Evolutionary conservation across 371 early-diverging fungal genomes (phyloP), one percentile per base, ranked within the genome.

Genomic region (Syncephalastrum contaminatum): DNA sequence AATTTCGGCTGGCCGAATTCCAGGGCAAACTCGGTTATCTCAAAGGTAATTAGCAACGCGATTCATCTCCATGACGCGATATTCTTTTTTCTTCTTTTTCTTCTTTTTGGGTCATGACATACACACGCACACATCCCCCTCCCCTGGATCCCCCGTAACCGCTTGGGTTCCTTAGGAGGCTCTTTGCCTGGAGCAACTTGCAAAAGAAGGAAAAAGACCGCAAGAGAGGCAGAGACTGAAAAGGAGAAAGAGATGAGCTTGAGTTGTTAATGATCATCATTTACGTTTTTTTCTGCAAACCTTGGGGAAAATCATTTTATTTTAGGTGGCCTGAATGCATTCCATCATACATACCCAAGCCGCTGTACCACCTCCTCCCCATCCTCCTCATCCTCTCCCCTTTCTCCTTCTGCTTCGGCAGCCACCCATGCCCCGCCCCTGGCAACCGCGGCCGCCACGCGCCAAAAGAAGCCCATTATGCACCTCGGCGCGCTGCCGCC

Each of bases 21-120:
- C 60, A 63, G 22, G 80, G 81, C 15, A 65, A 66, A 14, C 48
- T 86, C 36, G 69, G 73, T 15, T 84, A 70, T 63, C 53, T 84
- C n/a, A 64, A 69, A 56, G 84, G 84, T 81, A 69, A 58, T 19
- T 30, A 30, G 10, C 5, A 30, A 30, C 36, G 36, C 36, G 36
- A 30, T 30, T 30, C 10, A 30, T 30, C 36, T 30, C 36, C 36
- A 30, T 30, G 36, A 30, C 3, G 5, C 36, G 36, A 10, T 43
- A 6, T 43, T 5, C 4, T 43, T 43, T 43, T n/a, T 10, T 19
- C 10, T 19, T 43, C 19, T 44, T 44, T 44, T 45, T 12, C n/a
- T 36, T 4, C 15, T 10, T 44, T 44, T 12, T 44, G 36, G 36
- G 12, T 8, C 36, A 30, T 30, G 36, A 12, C 36, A 8, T 10